phyloP scores from a whole-genome alignment of 495 filamentous ascomycete species.

The Podospora anserina region DNA sequence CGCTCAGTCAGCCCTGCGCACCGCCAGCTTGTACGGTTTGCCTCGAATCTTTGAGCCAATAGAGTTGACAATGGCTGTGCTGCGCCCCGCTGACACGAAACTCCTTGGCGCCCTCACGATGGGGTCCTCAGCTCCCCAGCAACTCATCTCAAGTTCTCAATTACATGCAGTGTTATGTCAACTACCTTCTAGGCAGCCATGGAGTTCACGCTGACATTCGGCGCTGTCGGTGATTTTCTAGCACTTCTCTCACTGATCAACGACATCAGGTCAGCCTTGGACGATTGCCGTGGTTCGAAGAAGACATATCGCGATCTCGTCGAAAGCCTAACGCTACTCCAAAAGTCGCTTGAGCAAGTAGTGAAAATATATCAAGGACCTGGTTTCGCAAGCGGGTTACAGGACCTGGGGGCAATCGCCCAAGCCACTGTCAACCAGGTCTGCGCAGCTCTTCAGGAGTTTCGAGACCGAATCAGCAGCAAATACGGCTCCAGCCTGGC shows the following conservation, averaged over 20 bases:
- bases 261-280: slow-evolving; percentile 1
- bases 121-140: neutral
- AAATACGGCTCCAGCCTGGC: slow-evolving; percentile 4
- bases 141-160: neutral
- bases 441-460: neutral
- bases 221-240: neutral
- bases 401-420: neutral
- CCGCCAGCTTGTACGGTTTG: neutral
- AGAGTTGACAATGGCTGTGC: neutral
- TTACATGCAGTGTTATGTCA: neutral
- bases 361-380: neutral
- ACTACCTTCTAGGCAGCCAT: neutral
- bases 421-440: neutral
- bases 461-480: neutral
- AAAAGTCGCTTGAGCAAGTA: neutral
- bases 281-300: neutral
- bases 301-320: slow-evolving; percentile 5
- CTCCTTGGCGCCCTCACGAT: neutral
- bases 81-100: neutral
- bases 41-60: neutral
- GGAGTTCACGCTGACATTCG: neutral
- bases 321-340: neutral
- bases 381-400: neutral
- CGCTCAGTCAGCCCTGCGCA: neutral
- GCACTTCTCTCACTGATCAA: neutral